phyloP scores from a whole-genome alignment of 2,329 filamentous ascomycete species.

The Zopfia rhizophila region DNA sequence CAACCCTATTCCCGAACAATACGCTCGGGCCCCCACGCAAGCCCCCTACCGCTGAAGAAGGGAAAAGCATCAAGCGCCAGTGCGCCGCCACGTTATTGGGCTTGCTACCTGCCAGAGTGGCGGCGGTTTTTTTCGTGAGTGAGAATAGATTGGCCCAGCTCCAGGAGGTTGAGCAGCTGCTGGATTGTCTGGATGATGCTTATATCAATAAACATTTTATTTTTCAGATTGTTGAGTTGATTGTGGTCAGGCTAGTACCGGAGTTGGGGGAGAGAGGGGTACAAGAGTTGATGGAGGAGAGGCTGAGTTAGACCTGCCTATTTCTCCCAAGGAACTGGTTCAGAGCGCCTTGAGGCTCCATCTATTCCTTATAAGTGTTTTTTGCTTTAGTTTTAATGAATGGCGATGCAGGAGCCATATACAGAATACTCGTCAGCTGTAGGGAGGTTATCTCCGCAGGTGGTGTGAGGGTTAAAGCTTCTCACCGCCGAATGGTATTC shows the following conservation, averaged over 20 bases:
- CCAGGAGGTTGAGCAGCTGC: conserved; percentile 67
- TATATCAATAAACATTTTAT: conserved; percentile 95
- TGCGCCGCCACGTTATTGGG: conserved; percentile 70
- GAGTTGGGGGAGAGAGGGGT: conserved; percentile 80
- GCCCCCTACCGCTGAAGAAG: conserved; percentile 67
- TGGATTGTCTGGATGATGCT: conserved; percentile 80
- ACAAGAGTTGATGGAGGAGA: conserved; percentile 77
- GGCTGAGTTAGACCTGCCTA: conserved; percentile 59
- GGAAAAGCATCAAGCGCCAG: conserved; percentile 70
- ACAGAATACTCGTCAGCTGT: conserved; percentile 18
- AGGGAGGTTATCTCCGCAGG: conserved; percentile 25
- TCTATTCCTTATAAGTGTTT: too few species aligned
- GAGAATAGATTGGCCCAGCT: conserved; percentile 64
- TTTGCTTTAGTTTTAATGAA: too few species aligned
- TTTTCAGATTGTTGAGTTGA: conserved; percentile 81
- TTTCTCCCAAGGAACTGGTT: conserved; percentile 18
- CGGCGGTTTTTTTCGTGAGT: conserved; percentile 42
- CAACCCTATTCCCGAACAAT: conserved; percentile 87
- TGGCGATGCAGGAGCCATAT: too few species aligned
- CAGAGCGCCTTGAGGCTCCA: conserved; percentile 10
- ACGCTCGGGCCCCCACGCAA: conserved; percentile 72
- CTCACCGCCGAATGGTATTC: conserved; percentile 33
- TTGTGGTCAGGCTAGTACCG: conserved; percentile 84
- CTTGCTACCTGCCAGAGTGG: conserved; percentile 58
- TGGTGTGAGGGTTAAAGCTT: conserved; percentile 18